Evolutionary conservation across 1,139 yeast genomes (phyloP).

Genomic region (Debaryomycetaceae sp.): DNA sequence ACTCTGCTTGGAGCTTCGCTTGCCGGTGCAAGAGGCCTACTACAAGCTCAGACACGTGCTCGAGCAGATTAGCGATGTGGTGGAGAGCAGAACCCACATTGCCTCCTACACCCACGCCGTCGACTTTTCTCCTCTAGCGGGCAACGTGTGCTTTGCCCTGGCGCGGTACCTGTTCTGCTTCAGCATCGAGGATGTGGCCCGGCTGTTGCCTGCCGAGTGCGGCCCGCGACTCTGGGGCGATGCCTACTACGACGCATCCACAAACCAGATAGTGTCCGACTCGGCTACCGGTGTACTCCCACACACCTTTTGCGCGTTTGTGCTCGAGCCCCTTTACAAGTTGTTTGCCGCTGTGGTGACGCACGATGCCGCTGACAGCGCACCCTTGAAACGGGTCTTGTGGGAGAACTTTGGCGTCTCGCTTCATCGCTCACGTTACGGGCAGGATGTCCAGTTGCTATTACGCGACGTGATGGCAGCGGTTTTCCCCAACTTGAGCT

Average conservation of each 20-base stretch:
- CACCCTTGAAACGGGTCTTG: conserved; percentile 31
- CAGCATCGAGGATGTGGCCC: conserved; percentile 61
- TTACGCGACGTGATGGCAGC: conserved; percentile 49
- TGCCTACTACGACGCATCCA: conserved; percentile 43
- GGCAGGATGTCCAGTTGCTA: conserved; percentile 55
- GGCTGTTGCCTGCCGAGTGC: conserved; percentile 46
- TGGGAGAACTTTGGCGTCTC: conserved; percentile 43
- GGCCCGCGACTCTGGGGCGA: conserved; percentile 74
- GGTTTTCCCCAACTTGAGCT: conserved; percentile 47
- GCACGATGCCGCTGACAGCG: conserved; percentile 39
- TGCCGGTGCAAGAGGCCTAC: conserved; percentile 74
- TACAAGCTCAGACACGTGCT: conserved; percentile 59
- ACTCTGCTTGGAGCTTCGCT: conserved; percentile 65
- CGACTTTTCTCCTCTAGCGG: conserved; percentile 48
- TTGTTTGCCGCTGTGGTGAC: conserved; percentile 60
- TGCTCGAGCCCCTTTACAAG: conserved; percentile 80
- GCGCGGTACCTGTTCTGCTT: conserved; percentile 59
- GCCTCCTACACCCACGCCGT: conserved; percentile 22
- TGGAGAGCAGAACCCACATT: conserved; percentile 27
- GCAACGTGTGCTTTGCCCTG: conserved; percentile 75
- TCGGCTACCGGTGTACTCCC: conserved; percentile 24
- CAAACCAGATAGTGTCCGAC: conserved; percentile 41
- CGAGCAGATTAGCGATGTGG: conserved; percentile 57
- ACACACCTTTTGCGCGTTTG: conserved; percentile 63
- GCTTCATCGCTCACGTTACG: conserved; percentile 33